Evolutionary conservation across 2,329 filamentous ascomycete genomes (phyloP).

Genomic region (Hymenoscyphus albidus): DNA sequence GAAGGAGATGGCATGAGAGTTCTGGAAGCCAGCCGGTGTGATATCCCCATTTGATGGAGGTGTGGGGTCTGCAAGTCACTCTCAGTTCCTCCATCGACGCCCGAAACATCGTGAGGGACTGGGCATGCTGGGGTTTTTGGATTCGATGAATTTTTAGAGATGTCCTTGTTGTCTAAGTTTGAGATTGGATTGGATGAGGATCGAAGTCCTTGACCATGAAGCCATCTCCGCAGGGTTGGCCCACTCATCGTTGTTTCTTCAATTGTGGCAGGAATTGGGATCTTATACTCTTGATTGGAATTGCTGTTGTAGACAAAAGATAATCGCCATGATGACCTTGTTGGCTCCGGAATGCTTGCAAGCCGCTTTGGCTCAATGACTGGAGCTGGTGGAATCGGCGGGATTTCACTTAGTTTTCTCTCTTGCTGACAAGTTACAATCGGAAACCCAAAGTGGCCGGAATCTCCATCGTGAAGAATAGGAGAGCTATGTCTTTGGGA

Average conservation of each 20-base stretch:
- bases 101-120: slow-evolving; percentile 26
- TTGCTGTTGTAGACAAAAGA: slow-evolving; percentile 30
- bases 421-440: slow-evolving; percentile 10
- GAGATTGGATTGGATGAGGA: slow-evolving; percentile 20
- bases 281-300: slow-evolving; percentile 25
- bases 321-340: slow-evolving; percentile 32
- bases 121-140: slow-evolving; percentile 12
- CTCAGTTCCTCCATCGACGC: slow-evolving; percentile 28
- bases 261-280: slow-evolving; percentile 10
- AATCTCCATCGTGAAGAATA: slow-evolving; percentile 13
- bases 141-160: slow-evolving; percentile 4
- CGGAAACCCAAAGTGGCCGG: neutral
- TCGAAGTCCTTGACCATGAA: slow-evolving; percentile 26
- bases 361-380: slow-evolving; percentile 25
- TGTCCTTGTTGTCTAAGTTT: slow-evolving; percentile 18
- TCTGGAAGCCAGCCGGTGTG: slow-evolving; percentile 25
- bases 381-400: slow-evolving; percentile 24
- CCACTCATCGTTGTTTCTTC: slow-evolving; percentile 9
- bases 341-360: slow-evolving; percentile 26
- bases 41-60: slow-evolving; percentile 33
- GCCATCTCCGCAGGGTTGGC: slow-evolving; percentile 21
- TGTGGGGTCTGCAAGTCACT: slow-evolving; percentile 19
- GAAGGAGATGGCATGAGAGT: slow-evolving; percentile 25
- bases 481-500: slow-evolving; percentile 27
- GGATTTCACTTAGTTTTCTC: slow-evolving; percentile 22